phyloP scores from a whole-genome alignment of 1,139 yeast genomes.

The Maudiozyma humilis region DNA sequence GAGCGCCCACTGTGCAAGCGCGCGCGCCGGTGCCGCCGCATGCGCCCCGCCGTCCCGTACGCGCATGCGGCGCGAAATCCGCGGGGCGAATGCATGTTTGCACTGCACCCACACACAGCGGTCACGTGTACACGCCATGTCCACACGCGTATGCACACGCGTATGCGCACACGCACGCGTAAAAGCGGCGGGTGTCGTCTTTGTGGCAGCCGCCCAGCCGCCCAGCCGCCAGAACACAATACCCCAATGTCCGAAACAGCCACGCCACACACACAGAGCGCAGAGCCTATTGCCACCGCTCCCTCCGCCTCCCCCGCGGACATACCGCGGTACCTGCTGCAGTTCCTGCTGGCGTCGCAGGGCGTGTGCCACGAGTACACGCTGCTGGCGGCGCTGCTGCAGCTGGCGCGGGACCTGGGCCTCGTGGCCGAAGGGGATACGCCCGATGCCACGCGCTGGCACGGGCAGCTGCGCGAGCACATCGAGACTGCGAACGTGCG shows the following conservation, averaged over 20 bases:
- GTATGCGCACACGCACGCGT: no score
- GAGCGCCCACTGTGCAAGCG: no score
- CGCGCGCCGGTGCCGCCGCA: no score
- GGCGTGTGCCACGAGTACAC: slow-evolving; percentile 25
- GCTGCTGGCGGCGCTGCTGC: slow-evolving; percentile 18
- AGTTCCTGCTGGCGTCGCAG: slow-evolving; percentile 20
- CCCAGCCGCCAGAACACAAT: no score
- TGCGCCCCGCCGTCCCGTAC: no score
- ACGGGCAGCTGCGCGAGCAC: slow-evolving; percentile 11
- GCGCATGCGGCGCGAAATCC: not conserved
- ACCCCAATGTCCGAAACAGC: no score
- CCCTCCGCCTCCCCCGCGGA: not conserved
- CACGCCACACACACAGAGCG: not conserved
- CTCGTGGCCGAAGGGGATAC: slow-evolving; percentile 6
- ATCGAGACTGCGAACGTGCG: slow-evolving; percentile 21
- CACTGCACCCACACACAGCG: no score
- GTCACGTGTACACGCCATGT: no score
- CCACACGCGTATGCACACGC: no score
- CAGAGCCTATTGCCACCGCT: not conserved
- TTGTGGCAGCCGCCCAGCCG: no score
- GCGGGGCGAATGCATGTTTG: not conserved
- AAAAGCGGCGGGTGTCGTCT: no score
- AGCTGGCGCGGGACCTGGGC: slow-evolving; percentile 10
- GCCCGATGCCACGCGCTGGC: slow-evolving; percentile 12
- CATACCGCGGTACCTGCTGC: slow-evolving; percentile 14